A percentile compares a stretch with the other conserved stretches of the same genome.
phyloP scores from a whole-genome alignment of 192 early-diverging fungal species.

The Umbelopsis sp. region DNA sequence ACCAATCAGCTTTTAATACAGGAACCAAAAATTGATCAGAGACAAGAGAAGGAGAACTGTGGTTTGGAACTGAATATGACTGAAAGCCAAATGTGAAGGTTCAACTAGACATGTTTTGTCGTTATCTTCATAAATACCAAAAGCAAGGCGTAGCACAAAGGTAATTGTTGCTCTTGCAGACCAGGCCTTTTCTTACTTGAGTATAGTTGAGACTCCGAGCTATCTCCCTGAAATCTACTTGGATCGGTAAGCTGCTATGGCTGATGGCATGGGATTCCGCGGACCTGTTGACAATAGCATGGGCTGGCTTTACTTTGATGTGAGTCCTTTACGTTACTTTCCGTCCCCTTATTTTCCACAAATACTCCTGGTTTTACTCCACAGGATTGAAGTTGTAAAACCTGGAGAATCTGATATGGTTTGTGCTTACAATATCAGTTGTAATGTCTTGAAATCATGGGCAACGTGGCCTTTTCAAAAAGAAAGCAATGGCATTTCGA shows the following conservation, averaged over 20 bases:
- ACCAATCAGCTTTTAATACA: conserved; percentile 1
- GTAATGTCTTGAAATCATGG: too few species aligned
- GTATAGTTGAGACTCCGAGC: not conserved
- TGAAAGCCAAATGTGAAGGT: not conserved
- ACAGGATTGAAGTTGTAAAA: not conserved
- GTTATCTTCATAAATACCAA: too few species aligned
- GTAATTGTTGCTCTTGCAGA: too few species aligned
- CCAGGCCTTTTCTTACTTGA: not conserved
- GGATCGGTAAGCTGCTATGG: not conserved
- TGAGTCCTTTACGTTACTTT: not conserved
- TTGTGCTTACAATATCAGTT: too few species aligned
- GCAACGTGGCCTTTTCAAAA: too few species aligned
- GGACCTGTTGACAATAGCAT: conserved; percentile 6
- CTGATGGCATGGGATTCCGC: not conserved
- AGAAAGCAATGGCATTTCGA: not conserved
- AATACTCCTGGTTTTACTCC: conserved; percentile 17
- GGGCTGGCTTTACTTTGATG: not conserved
- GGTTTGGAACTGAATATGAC: too few species aligned
- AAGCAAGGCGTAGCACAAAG: too few species aligned
- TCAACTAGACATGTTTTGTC: not conserved
- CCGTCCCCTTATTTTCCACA: too few species aligned
- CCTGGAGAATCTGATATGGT: too few species aligned
- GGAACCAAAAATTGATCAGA: not conserved
- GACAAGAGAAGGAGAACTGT: not conserved
- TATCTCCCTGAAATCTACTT: conserved; percentile 2